Conservation (phyloP, 2,329 filamentous ascomycete species). For the Elsinoe batatas region DNA sequence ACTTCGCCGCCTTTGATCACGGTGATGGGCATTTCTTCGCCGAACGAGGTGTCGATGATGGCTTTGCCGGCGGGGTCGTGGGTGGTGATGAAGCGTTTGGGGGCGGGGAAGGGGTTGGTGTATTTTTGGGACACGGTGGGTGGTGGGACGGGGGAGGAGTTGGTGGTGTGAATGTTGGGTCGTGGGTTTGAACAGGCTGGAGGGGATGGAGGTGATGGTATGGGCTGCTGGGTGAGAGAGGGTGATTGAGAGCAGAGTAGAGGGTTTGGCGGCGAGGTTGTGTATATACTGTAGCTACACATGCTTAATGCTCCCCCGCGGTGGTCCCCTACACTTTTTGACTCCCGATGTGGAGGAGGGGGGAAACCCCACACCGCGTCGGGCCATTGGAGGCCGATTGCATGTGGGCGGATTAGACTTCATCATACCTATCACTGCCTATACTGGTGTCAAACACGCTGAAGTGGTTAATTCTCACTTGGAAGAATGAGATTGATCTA, state of each 20-base stretch:
- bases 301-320: not conserved
- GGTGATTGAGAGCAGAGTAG: not conserved
- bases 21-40: conserved; percentile 26
- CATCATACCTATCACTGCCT: no score
- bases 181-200: not conserved
- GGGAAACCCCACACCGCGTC: not conserved
- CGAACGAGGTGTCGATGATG: conserved; percentile 25
- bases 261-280: not conserved
- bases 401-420: not conserved
- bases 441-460: no score
- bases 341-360: not conserved
- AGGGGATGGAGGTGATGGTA: not conserved
- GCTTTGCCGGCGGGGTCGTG: conserved; percentile 28
- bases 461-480: no score
- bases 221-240: not conserved
- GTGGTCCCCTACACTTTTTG: not conserved
- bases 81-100: conserved; percentile 32
- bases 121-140: not conserved
- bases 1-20: conserved; percentile 13
- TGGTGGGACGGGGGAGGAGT: not conserved
- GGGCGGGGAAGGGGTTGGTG: conserved; percentile 1
- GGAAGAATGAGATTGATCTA: no score
- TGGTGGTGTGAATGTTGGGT: not conserved
- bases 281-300: not conserved
- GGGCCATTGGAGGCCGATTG: not conserved